Conservation (phyloP, 805 yeast genomes). For the Metschnikowia picachoensis region DNA sequence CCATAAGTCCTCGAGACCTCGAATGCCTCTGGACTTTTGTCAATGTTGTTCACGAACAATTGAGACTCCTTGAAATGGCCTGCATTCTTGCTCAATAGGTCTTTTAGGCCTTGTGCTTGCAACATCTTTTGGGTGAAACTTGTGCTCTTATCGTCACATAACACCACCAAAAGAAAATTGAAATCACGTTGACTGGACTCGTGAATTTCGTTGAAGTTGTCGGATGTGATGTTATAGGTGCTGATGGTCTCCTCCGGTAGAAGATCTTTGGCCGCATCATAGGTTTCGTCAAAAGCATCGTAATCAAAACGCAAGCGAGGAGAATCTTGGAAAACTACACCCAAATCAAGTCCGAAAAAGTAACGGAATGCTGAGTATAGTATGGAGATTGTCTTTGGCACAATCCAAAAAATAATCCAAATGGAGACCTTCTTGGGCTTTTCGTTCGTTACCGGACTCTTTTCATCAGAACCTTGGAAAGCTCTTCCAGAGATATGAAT, state of each 20-base stretch:
- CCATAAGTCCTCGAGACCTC: slow-evolving; percentile 34
- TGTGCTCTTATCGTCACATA: slow-evolving; percentile 25
- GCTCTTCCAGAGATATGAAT: slow-evolving; percentile 30
- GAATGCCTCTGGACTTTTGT: slow-evolving; percentile 33
- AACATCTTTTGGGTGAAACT: slow-evolving; percentile 18
- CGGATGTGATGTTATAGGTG: slow-evolving; percentile 10
- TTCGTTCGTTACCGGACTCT: not conserved
- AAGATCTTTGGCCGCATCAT: slow-evolving; percentile 3
- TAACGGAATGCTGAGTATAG: slow-evolving; percentile 33
- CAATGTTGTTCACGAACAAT: slow-evolving; percentile 30
- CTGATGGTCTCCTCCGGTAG: not conserved
- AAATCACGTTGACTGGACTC: slow-evolving; percentile 26
- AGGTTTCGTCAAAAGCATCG: slow-evolving; percentile 22
- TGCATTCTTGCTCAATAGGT: slow-evolving; percentile 16
- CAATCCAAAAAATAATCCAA: slow-evolving; percentile 47
- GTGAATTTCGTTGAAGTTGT: slow-evolving; percentile 30
- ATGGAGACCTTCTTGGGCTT: slow-evolving; percentile 15
- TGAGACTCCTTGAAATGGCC: slow-evolving; percentile 29
- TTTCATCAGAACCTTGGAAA: not conserved
- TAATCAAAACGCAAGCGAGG: slow-evolving; percentile 26
- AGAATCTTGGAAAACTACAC: slow-evolving; percentile 16
- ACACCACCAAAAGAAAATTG: slow-evolving; percentile 32
- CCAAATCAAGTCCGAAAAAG: slow-evolving; percentile 20
- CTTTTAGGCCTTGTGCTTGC: slow-evolving; percentile 16
- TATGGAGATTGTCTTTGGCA: slow-evolving; percentile 51